Base-by-base conservation (phyloP, 768 basidiomycete species). In the Russula sp. region DNA sequence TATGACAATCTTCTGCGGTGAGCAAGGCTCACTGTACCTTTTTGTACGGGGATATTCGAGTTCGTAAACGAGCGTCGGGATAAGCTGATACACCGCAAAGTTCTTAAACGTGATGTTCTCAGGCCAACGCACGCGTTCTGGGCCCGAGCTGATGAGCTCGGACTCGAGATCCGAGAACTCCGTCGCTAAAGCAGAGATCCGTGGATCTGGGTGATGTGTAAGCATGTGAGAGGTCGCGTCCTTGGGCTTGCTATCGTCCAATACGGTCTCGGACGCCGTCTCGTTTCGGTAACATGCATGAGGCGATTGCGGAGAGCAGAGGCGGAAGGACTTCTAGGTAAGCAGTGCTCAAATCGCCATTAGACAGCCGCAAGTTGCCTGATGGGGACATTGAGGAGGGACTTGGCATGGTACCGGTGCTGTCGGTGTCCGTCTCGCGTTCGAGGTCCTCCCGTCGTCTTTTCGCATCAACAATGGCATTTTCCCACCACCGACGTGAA, bases 61-160 rank as follows among this genome's bases (percentile, higher is more conserved):
- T 74, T 98, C 94, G 72, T 99, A 99, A 8, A 98, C 94, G 49
- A 99, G 80, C 0, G 93, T 93, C 16, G 97, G 97, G 52, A 91
- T 86, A 44, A 95, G 76, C 76, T 92, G 84, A 75, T 95, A 99
- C 44, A 88, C 82, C 32, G 83, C 83, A 72, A 94, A 98, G 74
- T 93, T 89, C 71, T 80, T 83, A 72, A 85, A 82, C 0, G 87
- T 88, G 65, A 98, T 82, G 73, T 94, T 98, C 53, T 86, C 79
- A 0, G 95, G 95, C 85, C 91, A 99, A 20, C 80, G 81, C 44
- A 94, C 80, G 57, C 78, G 76, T 54, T 79, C 73, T 9, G 86
- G 83, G 4, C 95, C 94, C 32, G 80, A 77, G 61, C 88, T 88
- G 22, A 83, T 83, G 22, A 99, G 78, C 72, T 95, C 94, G 8